Conservation (phyloP, 768 basidiomycete species). For the Termitomyces heimii region DNA sequence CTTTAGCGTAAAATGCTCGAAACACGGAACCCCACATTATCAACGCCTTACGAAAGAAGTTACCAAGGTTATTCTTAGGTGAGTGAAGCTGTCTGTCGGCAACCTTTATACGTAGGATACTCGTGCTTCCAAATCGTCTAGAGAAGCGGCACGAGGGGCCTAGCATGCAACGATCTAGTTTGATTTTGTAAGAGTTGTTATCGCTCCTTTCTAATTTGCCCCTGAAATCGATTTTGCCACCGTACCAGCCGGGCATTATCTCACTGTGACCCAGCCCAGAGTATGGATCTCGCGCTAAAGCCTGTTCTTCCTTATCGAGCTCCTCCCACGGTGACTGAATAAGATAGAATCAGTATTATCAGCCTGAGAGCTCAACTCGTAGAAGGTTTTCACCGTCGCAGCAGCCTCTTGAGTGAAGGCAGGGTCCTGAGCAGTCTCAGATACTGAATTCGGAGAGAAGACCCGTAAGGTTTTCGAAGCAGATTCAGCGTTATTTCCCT, state of each 20-base stretch:
- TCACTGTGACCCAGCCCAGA: conserved; percentile 38
- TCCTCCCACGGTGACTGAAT: conserved; percentile 57
- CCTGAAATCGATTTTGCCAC: conserved; percentile 53
- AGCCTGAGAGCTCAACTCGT: neutral
- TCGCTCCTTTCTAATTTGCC: conserved; percentile 25
- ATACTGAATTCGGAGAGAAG: conserved; percentile 4
- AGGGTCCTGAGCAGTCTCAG: conserved; percentile 5
- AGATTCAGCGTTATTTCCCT: conserved; percentile 24
- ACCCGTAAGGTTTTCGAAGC: conserved; percentile 19
- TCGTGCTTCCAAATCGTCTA: conserved; percentile 59
- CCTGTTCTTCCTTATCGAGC: conserved; percentile 48
- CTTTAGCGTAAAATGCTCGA: conserved; percentile 57
- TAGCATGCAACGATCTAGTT: conserved; percentile 42
- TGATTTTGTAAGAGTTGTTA: conserved; percentile 27
- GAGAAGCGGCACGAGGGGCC: conserved; percentile 52
- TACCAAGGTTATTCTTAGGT: conserved; percentile 22
- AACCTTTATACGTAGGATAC: conserved; percentile 47
- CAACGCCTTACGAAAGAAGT: conserved; percentile 43
- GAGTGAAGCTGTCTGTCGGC: conserved; percentile 22
- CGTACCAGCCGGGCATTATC: conserved; percentile 43
- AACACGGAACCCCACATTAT: conserved; percentile 50
- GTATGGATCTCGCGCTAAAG: conserved; percentile 23
- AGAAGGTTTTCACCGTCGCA: conserved; percentile 20
- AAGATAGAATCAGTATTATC: neutral
- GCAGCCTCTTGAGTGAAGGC: conserved; percentile 32